Base-by-base conservation (phyloP, 1,284 basidiomycete species). In the Leccinum pachyderme region DNA sequence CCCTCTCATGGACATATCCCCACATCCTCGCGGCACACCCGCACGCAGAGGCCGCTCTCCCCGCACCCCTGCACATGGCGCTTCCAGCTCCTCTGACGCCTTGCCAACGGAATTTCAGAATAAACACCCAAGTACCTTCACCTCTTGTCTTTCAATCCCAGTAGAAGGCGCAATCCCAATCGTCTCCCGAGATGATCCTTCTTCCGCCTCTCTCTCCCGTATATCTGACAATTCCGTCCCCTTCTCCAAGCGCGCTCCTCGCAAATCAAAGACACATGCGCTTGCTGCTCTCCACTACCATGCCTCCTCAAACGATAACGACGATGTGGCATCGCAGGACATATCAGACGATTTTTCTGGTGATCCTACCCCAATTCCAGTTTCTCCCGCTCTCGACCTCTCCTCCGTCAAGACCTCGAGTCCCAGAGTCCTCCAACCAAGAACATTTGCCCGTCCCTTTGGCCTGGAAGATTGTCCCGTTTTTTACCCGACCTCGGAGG, bases 401-500 rank as follows among this genome's bases (percentile, higher is more conserved):
- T 77, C 79, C 7, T 77, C 83, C 7, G 82, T 92, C 65, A 89
- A 89, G 75, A 89, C 86, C 12, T 66, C 77, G 25, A 80, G 77
- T 58, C 81, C 80, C 32, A 75, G 78, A 60, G 73, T 73, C 51
- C 66, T 73, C 25, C 63, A 73, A 52, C 63, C 73, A 59, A 72
- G 72, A 53, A 67, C 75, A 11, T 72, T 76, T 33, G 77, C 75
- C 18, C 74, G 92, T 25, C 84, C 89, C 15, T 98, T 98, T 73
- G 93, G 84, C 6, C 80, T 99, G 49, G 80, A 89, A 59, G 92
- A 98, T 67, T 97, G 94, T 65, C 97, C 94, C 3, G 85, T 84
- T 53, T 99, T 88, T 71, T 89, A 88, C 70, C 97, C 97, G 12
- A 91, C 90, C 1, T 71, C 75, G 13, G 94, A 96, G 61, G 90